phyloP scores from a whole-genome alignment of 1,284 basidiomycete genomes.

The Papiliotrema fonsecae region DNA sequence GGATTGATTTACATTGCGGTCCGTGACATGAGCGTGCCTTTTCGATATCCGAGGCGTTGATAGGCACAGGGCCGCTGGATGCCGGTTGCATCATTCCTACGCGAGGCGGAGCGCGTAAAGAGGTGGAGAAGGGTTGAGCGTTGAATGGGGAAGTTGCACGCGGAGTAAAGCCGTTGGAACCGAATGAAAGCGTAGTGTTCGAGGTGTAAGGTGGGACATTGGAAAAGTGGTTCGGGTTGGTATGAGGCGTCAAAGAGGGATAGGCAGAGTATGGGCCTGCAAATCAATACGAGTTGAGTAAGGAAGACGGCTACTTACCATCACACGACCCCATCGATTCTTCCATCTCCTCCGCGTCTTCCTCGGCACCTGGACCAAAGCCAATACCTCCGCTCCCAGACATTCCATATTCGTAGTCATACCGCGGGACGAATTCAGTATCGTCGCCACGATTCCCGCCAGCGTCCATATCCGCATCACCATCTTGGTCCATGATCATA shows the following conservation, averaged over 20 bases:
- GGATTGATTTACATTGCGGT: conserved; percentile 43
- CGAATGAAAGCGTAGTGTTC: background rate
- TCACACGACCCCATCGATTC: conserved; percentile 9
- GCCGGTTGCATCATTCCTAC: conserved; percentile 43
- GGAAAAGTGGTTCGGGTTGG: conserved; percentile 30
- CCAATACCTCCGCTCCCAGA: conserved; percentile 39
- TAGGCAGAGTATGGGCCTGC: background rate
- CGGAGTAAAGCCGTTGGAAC: background rate
- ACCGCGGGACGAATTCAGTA: conserved; percentile 4
- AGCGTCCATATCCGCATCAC: conserved; percentile 11
- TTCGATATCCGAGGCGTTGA: conserved; percentile 30
- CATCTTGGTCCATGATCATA: conserved; percentile 34
- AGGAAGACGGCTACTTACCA: conserved; percentile 6
- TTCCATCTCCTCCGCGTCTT: conserved; percentile 35
- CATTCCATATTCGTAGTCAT: conserved; percentile 12
- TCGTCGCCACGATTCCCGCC: background rate
- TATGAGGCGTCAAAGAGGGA: conserved; percentile 21
- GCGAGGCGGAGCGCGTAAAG: conserved; percentile 31
- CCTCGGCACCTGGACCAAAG: conserved; percentile 44
- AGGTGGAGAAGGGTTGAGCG: conserved; percentile 40
- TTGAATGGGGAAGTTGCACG: conserved; percentile 21
- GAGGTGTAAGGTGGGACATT: conserved; percentile 8
- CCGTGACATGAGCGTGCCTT: conserved; percentile 40
- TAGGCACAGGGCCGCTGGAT: conserved; percentile 14
- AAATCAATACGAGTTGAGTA: conserved; percentile 1